Base-by-base conservation (phyloP, 2,329 filamentous ascomycete genomes). In the Fusarium ramigenum region DNA sequence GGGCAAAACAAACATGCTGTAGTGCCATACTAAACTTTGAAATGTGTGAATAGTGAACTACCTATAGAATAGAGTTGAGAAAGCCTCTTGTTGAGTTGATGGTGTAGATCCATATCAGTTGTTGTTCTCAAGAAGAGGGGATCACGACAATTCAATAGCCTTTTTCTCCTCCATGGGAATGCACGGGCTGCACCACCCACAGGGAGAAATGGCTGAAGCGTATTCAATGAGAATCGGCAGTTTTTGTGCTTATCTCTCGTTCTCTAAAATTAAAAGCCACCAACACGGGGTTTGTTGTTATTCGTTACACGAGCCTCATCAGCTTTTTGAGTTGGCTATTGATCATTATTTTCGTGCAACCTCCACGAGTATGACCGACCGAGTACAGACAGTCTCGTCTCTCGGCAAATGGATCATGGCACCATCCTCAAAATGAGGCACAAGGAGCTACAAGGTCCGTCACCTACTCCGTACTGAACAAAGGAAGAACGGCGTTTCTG, bases 391-490 rank as follows among this genome's bases (percentile, higher is more conserved):
- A 28, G n/a, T 25, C 19, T 28, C 34, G 30, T 23, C 34, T 40
- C 50, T 54, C 50, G 23, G 34, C 50, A 54, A 40, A 40, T 54
- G 19, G 34, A 40, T n/a, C 34, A 54, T 40, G 5, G 65, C 47
- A 60, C 60, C 70, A 67, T 63, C 50, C 39, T 71, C 70, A 44
- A 73, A 73, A 63, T 57, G 66, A 73, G 61, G 57, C 43, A 70
- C 42, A 71, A 63, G 70, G 70, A 73, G 61, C 61, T 50, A 58
- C 56, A 60, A 52, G 70, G 61, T 74, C 70, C 70, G 70, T 43
- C 21, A 47, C 34, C 25, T 52, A 64, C n/a, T n/a, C n/a, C n/a
- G n/a, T n/a, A n/a, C 56, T 59, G 32, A 59, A 59, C 53, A 67
- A 46, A 54, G 66, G 44, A 68, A 54, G 61, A 58, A 69, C 58